Evolutionary conservation across 2,329 filamentous ascomycete genomes (phyloP).

Genomic region (Chaetomiaceae sp.): DNA sequence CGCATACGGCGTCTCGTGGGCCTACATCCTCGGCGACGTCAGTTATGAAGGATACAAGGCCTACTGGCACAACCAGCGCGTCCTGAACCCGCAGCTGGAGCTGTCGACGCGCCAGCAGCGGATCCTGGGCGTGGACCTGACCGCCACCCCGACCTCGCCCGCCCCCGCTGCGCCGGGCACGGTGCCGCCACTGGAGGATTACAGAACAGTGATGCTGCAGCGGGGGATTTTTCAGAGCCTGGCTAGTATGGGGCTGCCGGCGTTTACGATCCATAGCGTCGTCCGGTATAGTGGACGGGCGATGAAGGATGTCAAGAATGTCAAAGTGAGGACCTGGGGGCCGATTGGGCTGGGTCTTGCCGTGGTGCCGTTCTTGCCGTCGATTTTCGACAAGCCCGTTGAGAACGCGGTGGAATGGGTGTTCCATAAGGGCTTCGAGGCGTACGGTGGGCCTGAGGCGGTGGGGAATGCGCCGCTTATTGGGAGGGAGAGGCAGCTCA

Average conservation of each 20-base stretch:
- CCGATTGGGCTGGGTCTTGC: constrained; percentile 81
- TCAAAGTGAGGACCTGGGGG: constrained; percentile 72
- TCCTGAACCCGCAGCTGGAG: constrained; percentile 63
- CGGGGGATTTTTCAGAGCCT: constrained; percentile 84
- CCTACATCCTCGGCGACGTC: constrained; percentile 88
- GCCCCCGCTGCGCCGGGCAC: constrained; percentile 33
- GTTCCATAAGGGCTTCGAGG: constrained; percentile 77
- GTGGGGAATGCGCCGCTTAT: constrained; percentile 53
- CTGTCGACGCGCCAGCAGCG: constrained; percentile 48
- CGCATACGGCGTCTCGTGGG: constrained; percentile 89
- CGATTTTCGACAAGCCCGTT: constrained; percentile 85
- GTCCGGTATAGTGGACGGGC: constrained; percentile 83
- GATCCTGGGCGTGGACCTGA: constrained; percentile 38
- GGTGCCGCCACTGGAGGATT: constrained; percentile 78
- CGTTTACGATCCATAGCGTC: constrained; percentile 89
- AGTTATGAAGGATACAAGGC: constrained; percentile 92
- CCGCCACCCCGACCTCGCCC: constrained; percentile 6
- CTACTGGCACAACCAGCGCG: constrained; percentile 78
- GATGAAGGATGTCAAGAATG: constrained; percentile 78
- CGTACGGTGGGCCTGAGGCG: constrained; percentile 59
- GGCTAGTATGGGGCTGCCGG: constrained; percentile 89
- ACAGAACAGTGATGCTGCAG: constrained; percentile 84
- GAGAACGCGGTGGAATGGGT: constrained; percentile 86
- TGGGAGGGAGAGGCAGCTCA: constrained; percentile 48
- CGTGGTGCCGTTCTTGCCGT: constrained; percentile 78